Base-by-base conservation (phyloP, 2,329 filamentous ascomycete genomes). In the Cladosporium sp. region DNA sequence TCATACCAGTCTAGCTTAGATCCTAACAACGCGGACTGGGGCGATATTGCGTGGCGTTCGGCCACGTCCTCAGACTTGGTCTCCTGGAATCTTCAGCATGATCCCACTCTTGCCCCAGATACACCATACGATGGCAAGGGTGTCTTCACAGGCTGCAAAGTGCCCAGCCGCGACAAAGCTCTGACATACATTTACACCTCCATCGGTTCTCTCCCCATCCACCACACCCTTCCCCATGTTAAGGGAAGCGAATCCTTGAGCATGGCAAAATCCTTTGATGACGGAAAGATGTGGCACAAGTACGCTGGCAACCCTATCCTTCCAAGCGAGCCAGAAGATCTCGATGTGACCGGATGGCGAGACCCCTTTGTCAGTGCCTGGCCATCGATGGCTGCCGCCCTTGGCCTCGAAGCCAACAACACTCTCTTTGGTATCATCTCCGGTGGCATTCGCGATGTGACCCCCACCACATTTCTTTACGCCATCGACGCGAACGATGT, bases 391-490 rank as follows among this genome's bases (percentile, higher is more conserved):
- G 55, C 53, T 15, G 37, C 24, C 11, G 44, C 54, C 6, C 49
- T 63, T 7, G 52, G 51, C 17, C 32, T 55, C 4, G 44, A 55
- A 15, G 22, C 54, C 4, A 47, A 56, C 7, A 27, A 56, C 4
- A 61, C 54, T 4, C 60, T 78, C 0, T 77, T 75, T 51, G 77
- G 74, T 2, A 66, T 77, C 11, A 64, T 79, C 7, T 76, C 75
- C 0, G 76, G 77, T 1, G 76, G 76, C 0, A 64, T 79, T 19
- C 52, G 61, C 5, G 62, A 62, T 12, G 44, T 67, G 11, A 69
- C 69, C 0, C 76, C 77, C 0, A 73, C 72, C 0, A 68, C 69
- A 0, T 79, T 79, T 48, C 59, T 78, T 0, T 80, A 79, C 51
- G 60, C 65, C 0, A 62, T 79, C 15, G 59, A 72, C 3, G 62